Conservation (phyloP, 208 protist genomes). For the Crithidia thermophila region DNA sequence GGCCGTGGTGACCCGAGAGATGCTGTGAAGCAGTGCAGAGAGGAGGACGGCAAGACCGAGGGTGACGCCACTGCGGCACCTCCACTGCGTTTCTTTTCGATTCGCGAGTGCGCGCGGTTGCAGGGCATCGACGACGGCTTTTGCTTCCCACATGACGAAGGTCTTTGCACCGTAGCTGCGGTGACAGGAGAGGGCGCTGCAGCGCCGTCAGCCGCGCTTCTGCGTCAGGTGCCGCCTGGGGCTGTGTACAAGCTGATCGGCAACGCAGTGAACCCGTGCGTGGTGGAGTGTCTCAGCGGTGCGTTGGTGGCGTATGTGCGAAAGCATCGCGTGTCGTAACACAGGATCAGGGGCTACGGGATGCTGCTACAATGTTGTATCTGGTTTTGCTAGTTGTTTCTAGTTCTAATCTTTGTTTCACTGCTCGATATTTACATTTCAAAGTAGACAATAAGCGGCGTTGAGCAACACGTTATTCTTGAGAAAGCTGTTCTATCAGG, state of each 20-base stretch:
- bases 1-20: too few species aligned
- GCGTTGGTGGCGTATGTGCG: constrained; percentile 14
- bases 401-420: too few species aligned
- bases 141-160: constrained; percentile 30
- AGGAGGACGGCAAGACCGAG: too few species aligned
- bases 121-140: constrained; percentile 74
- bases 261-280: constrained; percentile 80
- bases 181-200: background rate
- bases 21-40: too few species aligned
- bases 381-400: too few species aligned
- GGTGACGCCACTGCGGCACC: too few species aligned
- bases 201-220: background rate
- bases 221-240: constrained; percentile 28
- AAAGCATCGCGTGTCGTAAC: background rate
- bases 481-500: too few species aligned
- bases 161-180: background rate
- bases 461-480: too few species aligned
- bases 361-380: too few species aligned
- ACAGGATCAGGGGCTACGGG: too few species aligned
- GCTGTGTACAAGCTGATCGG: constrained; percentile 72
- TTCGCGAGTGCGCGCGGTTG: constrained; percentile 78
- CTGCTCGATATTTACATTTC: too few species aligned
- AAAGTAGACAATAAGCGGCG: too few species aligned
- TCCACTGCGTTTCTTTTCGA: constrained; percentile 63
- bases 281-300: constrained; percentile 47